Evolutionary conservation across 257 asterid genomes (phyloP).

Genomic region (Nicotiana tomentosiformis): DNA sequence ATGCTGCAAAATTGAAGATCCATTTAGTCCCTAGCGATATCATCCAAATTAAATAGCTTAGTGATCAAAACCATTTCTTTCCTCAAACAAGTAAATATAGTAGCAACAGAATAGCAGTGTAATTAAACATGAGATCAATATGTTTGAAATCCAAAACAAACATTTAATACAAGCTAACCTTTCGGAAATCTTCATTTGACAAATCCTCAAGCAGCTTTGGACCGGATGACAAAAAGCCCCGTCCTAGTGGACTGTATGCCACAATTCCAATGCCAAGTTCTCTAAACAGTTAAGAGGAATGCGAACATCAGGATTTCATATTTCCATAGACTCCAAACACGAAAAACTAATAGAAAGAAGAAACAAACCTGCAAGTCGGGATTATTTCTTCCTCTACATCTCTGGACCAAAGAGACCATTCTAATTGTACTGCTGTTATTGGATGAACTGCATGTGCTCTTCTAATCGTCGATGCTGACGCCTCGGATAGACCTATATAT

Average conservation of each 20-base stretch:
- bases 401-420: conserved; percentile 30
- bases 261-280: conserved; percentile 20
- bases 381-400: conserved; percentile 29
- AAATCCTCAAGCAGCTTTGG: conserved; percentile 10
- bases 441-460: conserved; percentile 37
- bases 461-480: conserved; percentile 31
- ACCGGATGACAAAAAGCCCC: conserved; percentile 19
- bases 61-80: background rate
- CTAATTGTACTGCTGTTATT: conserved; percentile 28
- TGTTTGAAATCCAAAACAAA: background rate
- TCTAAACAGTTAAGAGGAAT: background rate
- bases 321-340: background rate
- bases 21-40: background rate
- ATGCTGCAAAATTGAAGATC: conserved; percentile 4
- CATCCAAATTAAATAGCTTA: background rate
- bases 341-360: background rate
- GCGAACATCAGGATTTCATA: background rate
- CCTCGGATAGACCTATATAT: conserved; percentile 22
- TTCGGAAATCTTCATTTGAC: conserved; percentile 16
- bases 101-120: background rate
- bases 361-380: conserved; percentile 23
- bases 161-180: conserved; percentile 1
- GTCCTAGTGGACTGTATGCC: conserved; percentile 23
- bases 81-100: background rate
- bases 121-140: background rate